Conservation (phyloP, 257 asterid species). For the Cordia subcordata region DNA sequence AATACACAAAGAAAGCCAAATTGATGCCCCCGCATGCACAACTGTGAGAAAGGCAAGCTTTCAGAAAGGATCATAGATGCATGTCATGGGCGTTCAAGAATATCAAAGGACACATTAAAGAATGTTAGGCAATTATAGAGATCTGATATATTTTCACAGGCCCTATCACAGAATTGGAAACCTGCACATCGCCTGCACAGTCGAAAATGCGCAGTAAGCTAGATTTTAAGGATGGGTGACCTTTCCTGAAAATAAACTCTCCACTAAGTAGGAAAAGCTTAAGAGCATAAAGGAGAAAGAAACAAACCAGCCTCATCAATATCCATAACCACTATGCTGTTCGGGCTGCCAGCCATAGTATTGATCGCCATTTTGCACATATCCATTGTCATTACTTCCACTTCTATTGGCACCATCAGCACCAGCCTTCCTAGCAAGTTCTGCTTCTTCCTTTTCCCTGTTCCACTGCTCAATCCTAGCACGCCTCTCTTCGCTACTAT, state of each 20-base stretch:
- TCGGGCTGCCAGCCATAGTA: conserved; percentile 18
- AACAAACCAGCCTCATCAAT: conserved; percentile 60
- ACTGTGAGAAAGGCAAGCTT: neutral
- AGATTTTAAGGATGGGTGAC: conserved; percentile 25
- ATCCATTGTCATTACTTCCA: conserved; percentile 26
- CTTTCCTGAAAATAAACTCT: conserved; percentile 10
- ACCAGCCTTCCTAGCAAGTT: conserved; percentile 31
- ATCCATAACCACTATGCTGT: conserved; percentile 39
- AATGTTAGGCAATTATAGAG: conserved; percentile 19
- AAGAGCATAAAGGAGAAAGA: conserved; percentile 12
- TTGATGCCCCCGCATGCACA: too few species aligned
- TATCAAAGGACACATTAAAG: conserved; percentile 21
- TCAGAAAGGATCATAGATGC: conserved; percentile 3
- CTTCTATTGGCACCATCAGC: conserved; percentile 24
- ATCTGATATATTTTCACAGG: conserved; percentile 34
- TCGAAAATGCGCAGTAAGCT: conserved; percentile 91
- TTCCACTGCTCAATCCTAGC: conserved; percentile 98
- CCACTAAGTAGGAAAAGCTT: neutral
- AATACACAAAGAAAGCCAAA: too few species aligned
- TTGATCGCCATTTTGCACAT: conserved; percentile 28
- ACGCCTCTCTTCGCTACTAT: conserved; percentile 95
- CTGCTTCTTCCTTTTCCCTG: conserved; percentile 77
- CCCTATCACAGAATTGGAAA: conserved; percentile 71
- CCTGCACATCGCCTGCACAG: conserved; percentile 99
- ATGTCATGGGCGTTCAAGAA: conserved; percentile 10